Percentiles rank a stretch among this genome's conserved stretches.
Evolutionary conservation across 352 stramenopile species (phyloP).

Genomic region (Pythium pyrilobum): DNA sequence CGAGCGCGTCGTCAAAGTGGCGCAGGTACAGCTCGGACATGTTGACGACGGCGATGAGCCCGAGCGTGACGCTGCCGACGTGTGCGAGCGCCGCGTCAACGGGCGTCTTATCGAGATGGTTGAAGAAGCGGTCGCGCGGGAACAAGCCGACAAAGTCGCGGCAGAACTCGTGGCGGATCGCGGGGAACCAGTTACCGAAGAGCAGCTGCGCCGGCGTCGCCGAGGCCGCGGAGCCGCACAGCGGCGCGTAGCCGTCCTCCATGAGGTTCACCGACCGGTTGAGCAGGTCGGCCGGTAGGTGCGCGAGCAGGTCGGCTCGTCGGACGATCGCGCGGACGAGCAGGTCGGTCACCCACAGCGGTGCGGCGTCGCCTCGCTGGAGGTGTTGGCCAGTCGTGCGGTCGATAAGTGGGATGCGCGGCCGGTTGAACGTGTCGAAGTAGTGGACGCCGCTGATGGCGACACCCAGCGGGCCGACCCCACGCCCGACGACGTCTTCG

Average conservation of each 20-base stretch:
- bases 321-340: conserved; percentile 27
- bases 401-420: conserved; percentile 22
- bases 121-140: conserved; percentile 31
- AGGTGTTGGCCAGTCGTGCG: neutral
- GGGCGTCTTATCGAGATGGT: neutral
- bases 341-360: conserved; percentile 22
- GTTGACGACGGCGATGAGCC: conserved; percentile 14
- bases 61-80: neutral
- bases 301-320: conserved; percentile 20
- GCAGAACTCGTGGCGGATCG: conserved; percentile 34
- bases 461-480: conserved; percentile 23
- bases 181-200: conserved; percentile 37
- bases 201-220: conserved; percentile 22
- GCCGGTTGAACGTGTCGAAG: conserved; percentile 28
- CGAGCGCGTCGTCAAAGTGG: conserved; percentile 26
- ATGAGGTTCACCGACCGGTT: conserved; percentile 23
- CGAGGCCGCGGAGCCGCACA: conserved; percentile 17
- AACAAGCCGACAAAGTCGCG: conserved; percentile 28
- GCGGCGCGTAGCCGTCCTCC: conserved; percentile 28
- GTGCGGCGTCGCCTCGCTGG: conserved; percentile 3
- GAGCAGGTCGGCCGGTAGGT: conserved; percentile 18
- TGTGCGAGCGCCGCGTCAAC: neutral
- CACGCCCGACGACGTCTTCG: conserved; percentile 24
- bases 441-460: conserved; percentile 30
- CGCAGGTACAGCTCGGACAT: conserved; percentile 27